These are phyloP conservation scores for Clitoria ternatea DNA, from an alignment of 306 rosid species.

Conservation along the genomic window DNA sequence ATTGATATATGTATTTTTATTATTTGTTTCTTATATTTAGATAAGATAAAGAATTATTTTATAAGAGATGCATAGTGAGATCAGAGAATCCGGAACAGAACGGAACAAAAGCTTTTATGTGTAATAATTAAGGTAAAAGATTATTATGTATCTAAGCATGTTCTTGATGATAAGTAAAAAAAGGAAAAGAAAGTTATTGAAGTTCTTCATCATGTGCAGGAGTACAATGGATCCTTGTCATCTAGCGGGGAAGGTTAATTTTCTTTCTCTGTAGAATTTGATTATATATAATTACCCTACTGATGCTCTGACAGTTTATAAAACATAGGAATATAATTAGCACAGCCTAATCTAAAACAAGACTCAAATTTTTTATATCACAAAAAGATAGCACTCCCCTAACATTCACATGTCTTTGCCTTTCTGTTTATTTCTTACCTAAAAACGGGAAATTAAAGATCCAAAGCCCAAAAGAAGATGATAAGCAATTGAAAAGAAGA, in stretches of 20 bases:
- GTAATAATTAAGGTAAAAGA: slow-evolving; percentile 22
- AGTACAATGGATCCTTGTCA: slow-evolving; percentile 37
- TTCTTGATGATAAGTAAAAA: slow-evolving; percentile 25
- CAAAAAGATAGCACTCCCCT: slow-evolving; percentile 24
- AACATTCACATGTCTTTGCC: slow-evolving; percentile 35
- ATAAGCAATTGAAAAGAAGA: slow-evolving; percentile 11
- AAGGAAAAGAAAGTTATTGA: not conserved
- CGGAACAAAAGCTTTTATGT: not conserved
- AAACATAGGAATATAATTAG: slow-evolving; percentile 20
- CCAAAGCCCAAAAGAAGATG: slow-evolving; percentile 21
- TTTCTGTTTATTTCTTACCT: slow-evolving; percentile 19
- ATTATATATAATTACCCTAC: slow-evolving; percentile 15
- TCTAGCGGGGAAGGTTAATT: slow-evolving; percentile 43
- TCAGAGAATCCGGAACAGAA: not conserved
- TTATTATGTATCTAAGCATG: slow-evolving; percentile 18
- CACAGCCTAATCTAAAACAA: slow-evolving; percentile 36
- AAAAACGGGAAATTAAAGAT: slow-evolving; percentile 19
- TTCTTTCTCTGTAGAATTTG: not conserved
- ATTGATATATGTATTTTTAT: too few species aligned
- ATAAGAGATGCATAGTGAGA: not conserved
- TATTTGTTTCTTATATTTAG: too few species aligned
- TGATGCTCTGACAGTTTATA: slow-evolving; percentile 1
- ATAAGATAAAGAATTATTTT: too few species aligned
- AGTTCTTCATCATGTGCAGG: slow-evolving; percentile 33
- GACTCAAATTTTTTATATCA: slow-evolving; percentile 23